Conservation (phyloP, 1,284 basidiomycete species). For the Rhodotorula sp. region DNA sequence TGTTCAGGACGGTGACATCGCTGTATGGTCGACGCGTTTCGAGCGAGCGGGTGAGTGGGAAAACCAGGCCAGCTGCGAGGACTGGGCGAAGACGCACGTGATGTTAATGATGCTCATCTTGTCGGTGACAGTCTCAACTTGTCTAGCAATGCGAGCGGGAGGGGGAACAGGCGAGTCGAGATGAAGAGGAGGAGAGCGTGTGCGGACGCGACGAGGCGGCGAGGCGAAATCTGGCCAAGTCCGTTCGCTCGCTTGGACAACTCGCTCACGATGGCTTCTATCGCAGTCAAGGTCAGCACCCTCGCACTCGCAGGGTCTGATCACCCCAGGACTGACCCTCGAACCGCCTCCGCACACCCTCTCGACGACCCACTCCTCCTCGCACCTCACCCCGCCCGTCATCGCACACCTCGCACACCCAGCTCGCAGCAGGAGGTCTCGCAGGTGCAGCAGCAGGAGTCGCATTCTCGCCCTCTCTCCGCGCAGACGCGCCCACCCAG, state of each 20-base stretch:
- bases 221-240: too few species aligned
- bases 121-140: background rate
- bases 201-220: too few species aligned
- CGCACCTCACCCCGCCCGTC: background rate
- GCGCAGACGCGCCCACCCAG: background rate
- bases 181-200: background rate
- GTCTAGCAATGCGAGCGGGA: background rate
- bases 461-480: background rate
- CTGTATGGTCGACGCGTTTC: conserved; percentile 9
- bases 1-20: conserved; percentile 65
- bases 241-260: too few species aligned
- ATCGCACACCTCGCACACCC: background rate
- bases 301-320: too few species aligned
- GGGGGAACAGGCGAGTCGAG: background rate
- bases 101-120: conserved; percentile 42
- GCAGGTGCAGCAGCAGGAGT: background rate
- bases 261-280: too few species aligned
- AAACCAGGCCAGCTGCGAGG: background rate
- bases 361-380: too few species aligned
- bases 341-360: too few species aligned
- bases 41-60: background rate
- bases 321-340: too few species aligned
- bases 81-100: conserved; percentile 20
- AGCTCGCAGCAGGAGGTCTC: conserved; percentile 1
- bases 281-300: too few species aligned